Evolutionary conservation across 108 stramenopile species (phyloP).

Genomic region (Fragilaria radians): DNA sequence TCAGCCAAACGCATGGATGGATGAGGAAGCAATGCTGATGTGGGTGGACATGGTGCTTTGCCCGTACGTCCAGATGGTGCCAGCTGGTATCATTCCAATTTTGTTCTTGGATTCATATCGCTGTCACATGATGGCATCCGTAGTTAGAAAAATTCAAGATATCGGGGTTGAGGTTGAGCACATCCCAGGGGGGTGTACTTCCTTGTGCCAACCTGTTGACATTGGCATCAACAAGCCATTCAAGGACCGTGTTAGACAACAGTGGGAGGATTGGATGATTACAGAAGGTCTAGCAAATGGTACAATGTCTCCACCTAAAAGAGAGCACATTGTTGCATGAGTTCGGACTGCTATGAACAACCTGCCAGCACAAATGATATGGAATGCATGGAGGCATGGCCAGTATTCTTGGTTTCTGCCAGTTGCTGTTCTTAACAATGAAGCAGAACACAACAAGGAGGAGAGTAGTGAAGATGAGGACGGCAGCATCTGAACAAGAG

Average conservation of each 20-base stretch:
- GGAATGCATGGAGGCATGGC: constrained; percentile 9
- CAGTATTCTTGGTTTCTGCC: constrained; percentile 5
- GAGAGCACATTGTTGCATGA: background rate
- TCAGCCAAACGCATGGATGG: constrained; percentile 12
- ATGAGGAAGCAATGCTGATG: constrained; percentile 8
- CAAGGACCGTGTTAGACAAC: constrained; percentile 4
- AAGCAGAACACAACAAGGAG: background rate
- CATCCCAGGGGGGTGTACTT: constrained; percentile 11
- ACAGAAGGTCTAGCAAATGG: background rate
- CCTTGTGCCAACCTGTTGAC: constrained; percentile 17
- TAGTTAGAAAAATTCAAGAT: constrained; percentile 5
- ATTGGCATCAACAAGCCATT: constrained; percentile 13
- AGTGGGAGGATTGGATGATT: constrained; percentile 8
- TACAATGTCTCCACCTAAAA: background rate
- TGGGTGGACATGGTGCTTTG: background rate
- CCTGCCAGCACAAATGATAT: background rate
- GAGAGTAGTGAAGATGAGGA: constrained; percentile 1
- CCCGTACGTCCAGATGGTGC: background rate
- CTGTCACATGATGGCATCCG: constrained; percentile 15
- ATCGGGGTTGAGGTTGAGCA: constrained; percentile 14
- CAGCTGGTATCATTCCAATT: constrained; percentile 9
- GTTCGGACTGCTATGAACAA: background rate
- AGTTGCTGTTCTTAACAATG: background rate
- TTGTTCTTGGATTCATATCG: constrained; percentile 13
- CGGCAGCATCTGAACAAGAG: background rate